Evolutionary conservation across 257 asterid species (phyloP), one percentile per base, ranked within the genome.

Genomic region (Ehretia macrophylla): DNA sequence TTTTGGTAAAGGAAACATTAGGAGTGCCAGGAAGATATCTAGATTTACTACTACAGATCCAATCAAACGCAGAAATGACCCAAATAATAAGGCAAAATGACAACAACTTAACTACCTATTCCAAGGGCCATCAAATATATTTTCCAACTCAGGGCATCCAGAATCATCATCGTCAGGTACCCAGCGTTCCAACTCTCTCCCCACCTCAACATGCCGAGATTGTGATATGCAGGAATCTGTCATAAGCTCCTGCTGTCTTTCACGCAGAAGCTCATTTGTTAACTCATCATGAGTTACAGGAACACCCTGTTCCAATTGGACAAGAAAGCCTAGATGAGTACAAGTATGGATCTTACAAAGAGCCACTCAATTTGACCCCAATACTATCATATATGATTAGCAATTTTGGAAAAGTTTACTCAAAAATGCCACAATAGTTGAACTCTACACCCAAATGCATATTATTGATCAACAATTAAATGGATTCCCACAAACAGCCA

Each of bases 151-250:
- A 27, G 85, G 87, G 70, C 79, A 74, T n/a, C 40, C 77, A 48
- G 87, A 94, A 71, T 81, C 94, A 67, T 59, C 76, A 55, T 82
- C 95, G 56, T 87, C 97, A 18, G 99, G 99, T 27, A 93, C 78
- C 99, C 99, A 93, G 62, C 78, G 94, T 74, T 69, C 92, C 86
- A 93, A 67, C 67, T 89, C 94, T 71, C 96, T 77, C 73, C 81
- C 94, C 63, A 57, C 32, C 9, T 87, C 94, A 62, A 70, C 77
- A 74, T 75, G 80, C 19, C 81, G 75, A 21, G 92, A 78, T 64
- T 80, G 99, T 62, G 99, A 93, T 75, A 93, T 86, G 75, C 56
- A 71, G 60, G 97, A 89, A 83, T 93, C 97, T 67, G 85, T 86
- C 88, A 93, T 66, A 64, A 93, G 74, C 71, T 93, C 99, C 71